phyloP scores from a whole-genome alignment of 805 yeast genomes.

The Danielia reshetovae region DNA sequence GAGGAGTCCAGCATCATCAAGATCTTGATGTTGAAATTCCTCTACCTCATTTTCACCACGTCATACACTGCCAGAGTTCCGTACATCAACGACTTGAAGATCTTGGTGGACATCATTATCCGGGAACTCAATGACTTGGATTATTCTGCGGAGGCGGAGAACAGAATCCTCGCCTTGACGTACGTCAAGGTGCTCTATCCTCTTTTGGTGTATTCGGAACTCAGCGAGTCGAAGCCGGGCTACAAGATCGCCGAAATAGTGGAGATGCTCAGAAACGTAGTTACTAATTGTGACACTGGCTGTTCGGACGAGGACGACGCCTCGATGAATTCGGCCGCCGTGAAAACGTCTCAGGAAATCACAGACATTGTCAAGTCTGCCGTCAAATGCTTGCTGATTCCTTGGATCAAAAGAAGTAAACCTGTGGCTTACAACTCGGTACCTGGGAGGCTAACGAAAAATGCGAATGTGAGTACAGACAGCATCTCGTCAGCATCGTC shows the following conservation, averaged over 20 bases:
- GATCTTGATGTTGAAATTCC: conserved; percentile 72
- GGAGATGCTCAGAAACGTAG: conserved; percentile 48
- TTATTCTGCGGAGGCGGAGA: conserved; percentile 47
- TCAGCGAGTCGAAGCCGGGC: conserved; percentile 42
- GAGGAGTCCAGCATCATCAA: conserved; percentile 67
- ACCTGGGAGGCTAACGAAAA: background rate
- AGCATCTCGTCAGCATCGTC: conserved; percentile 11
- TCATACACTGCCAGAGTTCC: conserved; percentile 61
- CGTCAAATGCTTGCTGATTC: conserved; percentile 27
- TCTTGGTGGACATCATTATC: conserved; percentile 75
- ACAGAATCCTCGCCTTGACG: conserved; percentile 42
- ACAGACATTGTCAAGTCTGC: conserved; percentile 28
- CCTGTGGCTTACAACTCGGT: background rate
- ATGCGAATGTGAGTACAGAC: conserved; percentile 10
- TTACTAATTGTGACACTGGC: conserved; percentile 20
- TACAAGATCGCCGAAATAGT: conserved; percentile 58
- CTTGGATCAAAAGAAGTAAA: conserved; percentile 27
- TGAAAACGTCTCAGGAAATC: background rate
- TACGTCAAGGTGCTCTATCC: conserved; percentile 75
- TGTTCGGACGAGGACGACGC: background rate
- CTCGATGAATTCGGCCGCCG: too few species aligned
- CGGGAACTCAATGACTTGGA: conserved; percentile 75
- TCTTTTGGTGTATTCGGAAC: conserved; percentile 60
- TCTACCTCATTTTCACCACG: conserved; percentile 70
- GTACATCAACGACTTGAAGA: conserved; percentile 80